Evolutionary conservation across 805 yeast species (phyloP).

Genomic region (Kuraishia floccosa): DNA sequence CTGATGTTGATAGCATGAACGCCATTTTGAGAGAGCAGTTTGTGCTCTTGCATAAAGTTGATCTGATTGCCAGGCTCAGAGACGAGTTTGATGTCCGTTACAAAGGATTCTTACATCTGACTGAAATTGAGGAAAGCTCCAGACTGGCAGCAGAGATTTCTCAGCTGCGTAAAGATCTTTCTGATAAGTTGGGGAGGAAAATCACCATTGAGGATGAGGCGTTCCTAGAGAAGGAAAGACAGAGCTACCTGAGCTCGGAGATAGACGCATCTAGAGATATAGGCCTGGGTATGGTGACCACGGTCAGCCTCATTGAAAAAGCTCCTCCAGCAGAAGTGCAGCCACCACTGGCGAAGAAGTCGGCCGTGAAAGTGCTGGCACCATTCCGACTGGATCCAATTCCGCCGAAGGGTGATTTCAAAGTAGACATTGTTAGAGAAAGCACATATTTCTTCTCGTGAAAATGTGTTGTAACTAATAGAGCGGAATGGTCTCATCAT

Average conservation of each 20-base stretch:
- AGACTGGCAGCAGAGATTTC: conserved; percentile 39
- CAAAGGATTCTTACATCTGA: conserved; percentile 52
- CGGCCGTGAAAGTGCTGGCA: conserved; percentile 33
- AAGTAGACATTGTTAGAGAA: conserved; percentile 57
- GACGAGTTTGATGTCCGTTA: conserved; percentile 79
- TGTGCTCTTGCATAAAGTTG: conserved; percentile 62
- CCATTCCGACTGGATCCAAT: conserved; percentile 64
- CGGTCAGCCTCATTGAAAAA: conserved; percentile 44
- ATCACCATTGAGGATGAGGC: conserved; percentile 66
- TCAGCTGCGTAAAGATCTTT: conserved; percentile 35
- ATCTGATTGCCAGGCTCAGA: conserved; percentile 58
- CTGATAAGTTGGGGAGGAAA: conserved; percentile 37
- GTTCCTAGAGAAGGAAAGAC: conserved; percentile 55
- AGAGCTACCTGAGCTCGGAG: conserved; percentile 37
- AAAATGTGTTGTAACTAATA: no score
- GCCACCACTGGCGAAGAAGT: no score
- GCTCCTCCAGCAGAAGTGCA: no score
- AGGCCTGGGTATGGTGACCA: conserved; percentile 53
- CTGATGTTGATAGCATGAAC: conserved; percentile 68
- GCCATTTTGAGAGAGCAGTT: conserved; percentile 63
- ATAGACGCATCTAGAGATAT: conserved; percentile 34
- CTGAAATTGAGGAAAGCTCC: conserved; percentile 39
- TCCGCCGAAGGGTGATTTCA: conserved; percentile 77
- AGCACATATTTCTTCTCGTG: conserved; percentile 67
- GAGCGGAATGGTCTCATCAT: no score